Conservation (phyloP, 768 basidiomycete species). For the Russula brevipes region DNA sequence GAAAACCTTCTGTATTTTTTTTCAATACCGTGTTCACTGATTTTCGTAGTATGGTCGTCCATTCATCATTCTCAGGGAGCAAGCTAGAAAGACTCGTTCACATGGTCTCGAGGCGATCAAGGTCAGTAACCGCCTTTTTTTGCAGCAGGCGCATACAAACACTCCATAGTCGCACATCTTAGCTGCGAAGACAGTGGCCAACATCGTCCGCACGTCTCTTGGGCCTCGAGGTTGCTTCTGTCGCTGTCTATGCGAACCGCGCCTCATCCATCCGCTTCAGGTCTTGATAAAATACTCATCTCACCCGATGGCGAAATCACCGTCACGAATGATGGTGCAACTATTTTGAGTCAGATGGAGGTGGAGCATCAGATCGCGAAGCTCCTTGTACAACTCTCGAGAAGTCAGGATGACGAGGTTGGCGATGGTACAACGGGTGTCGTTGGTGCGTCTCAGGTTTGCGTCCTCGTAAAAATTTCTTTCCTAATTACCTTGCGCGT, state of each 20-base stretch:
- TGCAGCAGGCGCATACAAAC: slow-evolving; percentile 4
- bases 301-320: slow-evolving; percentile 98
- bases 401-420: slow-evolving; percentile 99
- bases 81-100: slow-evolving; percentile 83
- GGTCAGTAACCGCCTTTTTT: slow-evolving; percentile 40
- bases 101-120: slow-evolving; percentile 96
- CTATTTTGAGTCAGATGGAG: slow-evolving; percentile 97
- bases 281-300: slow-evolving; percentile 91
- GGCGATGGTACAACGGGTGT: slow-evolving; percentile 99
- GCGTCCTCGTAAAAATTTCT: not conserved
- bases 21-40: not conserved
- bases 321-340: slow-evolving; percentile 98
- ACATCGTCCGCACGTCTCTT: slow-evolving; percentile 91
- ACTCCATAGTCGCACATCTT: slow-evolving; percentile 80
- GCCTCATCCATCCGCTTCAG: slow-evolving; percentile 36
- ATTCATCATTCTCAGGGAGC: slow-evolving; percentile 96
- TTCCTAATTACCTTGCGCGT: not conserved
- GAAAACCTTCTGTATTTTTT: too few relatives aligned
- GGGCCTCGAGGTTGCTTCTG: slow-evolving; percentile 78
- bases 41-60: slow-evolving; percentile 76
- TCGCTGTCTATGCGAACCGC: not conserved
- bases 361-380: slow-evolving; percentile 99
- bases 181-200: slow-evolving; percentile 88
- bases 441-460: slow-evolving; percentile 65
- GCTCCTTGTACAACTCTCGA: slow-evolving; percentile 91